phyloP scores from a whole-genome alignment of 2,329 filamentous ascomycete genomes.

The Microthyrium microscopicum region DNA sequence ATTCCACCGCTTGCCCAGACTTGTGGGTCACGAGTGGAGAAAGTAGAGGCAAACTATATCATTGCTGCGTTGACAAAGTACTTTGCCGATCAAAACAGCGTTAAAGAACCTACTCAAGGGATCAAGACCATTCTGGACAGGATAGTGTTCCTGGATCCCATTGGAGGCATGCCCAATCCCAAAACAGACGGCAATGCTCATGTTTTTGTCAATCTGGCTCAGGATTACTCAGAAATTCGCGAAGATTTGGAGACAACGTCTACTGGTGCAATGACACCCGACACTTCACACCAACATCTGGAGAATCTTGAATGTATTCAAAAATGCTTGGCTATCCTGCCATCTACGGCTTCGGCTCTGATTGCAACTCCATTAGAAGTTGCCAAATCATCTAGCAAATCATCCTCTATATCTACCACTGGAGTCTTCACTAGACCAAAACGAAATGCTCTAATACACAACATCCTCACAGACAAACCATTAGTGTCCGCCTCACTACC shows the following conservation, averaged over 20 bases:
- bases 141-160: constrained; percentile 72
- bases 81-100: constrained; percentile 40
- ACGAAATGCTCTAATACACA: constrained; percentile 83
- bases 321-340: constrained; percentile 56
- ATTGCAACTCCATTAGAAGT: constrained; percentile 79
- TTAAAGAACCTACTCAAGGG: constrained; percentile 7
- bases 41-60: constrained; percentile 43
- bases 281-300: constrained; percentile 35
- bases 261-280: too few relatives aligned
- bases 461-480: constrained; percentile 88
- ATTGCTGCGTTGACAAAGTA: constrained; percentile 63
- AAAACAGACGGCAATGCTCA: constrained; percentile 46
- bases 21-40: constrained; percentile 26
- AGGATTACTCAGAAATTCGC: constrained; percentile 61
- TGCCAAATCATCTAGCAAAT: constrained; percentile 34
- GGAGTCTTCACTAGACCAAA: constrained; percentile 41
- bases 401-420: constrained; percentile 15
- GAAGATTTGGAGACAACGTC: constrained; percentile 32
- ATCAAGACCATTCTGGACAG: constrained; percentile 45
- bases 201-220: constrained; percentile 83
- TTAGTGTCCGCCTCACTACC: constrained; percentile 84
- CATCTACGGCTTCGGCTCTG: constrained; percentile 69
- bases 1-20: constrained; percentile 49
- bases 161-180: constrained; percentile 65
- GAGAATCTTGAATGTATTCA: constrained; percentile 61